Evolutionary conservation across 2,329 filamentous ascomycete genomes (phyloP).

Genomic region (Purpureocillium lavendulum): DNA sequence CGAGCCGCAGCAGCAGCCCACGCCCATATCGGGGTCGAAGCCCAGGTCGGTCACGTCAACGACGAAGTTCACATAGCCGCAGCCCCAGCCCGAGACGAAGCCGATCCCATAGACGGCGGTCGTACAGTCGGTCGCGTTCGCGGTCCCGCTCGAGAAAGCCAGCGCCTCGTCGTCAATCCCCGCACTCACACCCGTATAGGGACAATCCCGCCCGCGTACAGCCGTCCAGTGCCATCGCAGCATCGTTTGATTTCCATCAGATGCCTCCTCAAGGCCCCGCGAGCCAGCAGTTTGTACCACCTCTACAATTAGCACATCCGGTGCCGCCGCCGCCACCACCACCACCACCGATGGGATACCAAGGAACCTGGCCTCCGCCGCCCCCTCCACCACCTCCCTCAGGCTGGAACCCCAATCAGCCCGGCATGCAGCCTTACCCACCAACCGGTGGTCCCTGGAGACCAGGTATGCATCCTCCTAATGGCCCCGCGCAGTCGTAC

Average conservation of each 20-base stretch:
- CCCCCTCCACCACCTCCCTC: slow-evolving; percentile 18
- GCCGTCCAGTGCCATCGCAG: neutral
- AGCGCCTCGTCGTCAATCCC: slow-evolving; percentile 14
- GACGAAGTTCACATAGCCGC: slow-evolving; percentile 9
- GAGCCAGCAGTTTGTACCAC: neutral
- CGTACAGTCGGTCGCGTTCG: slow-evolving; percentile 14
- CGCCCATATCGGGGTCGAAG: slow-evolving; percentile 6
- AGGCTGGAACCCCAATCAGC: slow-evolving; percentile 18
- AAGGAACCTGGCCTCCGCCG: slow-evolving; percentile 32
- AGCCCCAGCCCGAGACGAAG: slow-evolving; percentile 17
- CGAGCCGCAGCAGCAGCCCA: slow-evolving; percentile 15
- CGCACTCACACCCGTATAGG: slow-evolving; percentile 10
- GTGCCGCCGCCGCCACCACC: slow-evolving; percentile 13
- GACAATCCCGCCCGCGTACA: slow-evolving; percentile 17
- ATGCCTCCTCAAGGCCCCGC: neutral
- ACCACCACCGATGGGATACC: slow-evolving; percentile 24
- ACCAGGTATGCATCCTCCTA: slow-evolving; percentile 11
- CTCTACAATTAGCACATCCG: neutral
- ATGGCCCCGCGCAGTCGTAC: slow-evolving; percentile 8
- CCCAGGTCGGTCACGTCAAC: slow-evolving; percentile 2
- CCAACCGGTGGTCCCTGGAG: slow-evolving; percentile 15
- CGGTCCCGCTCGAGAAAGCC: slow-evolving; percentile 9
- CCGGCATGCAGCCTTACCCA: slow-evolving; percentile 11
- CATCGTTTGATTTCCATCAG: neutral
- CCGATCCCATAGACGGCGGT: slow-evolving; percentile 11